Base-by-base conservation (phyloP, 2,329 filamentous ascomycete genomes). In the Epichloe uncinata region DNA sequence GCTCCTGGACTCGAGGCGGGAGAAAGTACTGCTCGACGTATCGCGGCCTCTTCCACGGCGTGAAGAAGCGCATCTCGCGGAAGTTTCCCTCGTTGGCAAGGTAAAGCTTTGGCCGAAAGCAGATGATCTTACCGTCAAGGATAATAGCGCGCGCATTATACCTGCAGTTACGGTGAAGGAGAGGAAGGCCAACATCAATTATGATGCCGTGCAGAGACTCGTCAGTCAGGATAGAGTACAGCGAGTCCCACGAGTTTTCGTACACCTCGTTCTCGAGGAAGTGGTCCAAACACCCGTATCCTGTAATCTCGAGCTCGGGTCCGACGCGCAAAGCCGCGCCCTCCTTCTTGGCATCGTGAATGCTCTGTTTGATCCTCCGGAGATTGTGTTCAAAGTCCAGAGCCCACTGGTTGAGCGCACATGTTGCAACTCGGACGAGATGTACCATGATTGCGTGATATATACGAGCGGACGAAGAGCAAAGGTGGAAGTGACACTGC, bases 301-400 rank as follows among this genome's bases (percentile, higher is more conserved):
- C 59, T 3, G 52, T 55, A 7, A 64, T 69, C 59, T 77, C 73
- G 16, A 75, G 65, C 78, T 71, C 50, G 2, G 74, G 78, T 3
- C 78, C 78, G 2, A 77, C 73, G 47, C 82, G 72, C n/a, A 85
- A 64, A 9, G 71, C 75, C n/a, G 82, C 81, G 26, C 79, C 78
- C 3, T 71, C 70, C 44, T 67, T 68, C 63, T 85, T 85, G 16
- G 82, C 80, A 26, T 66, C 56, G 36, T 66, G 69, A 56, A 85
- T 81, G 50, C 76, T 80, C 61, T 83, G 71, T 16, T 81, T 72
- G 54, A 86, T 85, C 16, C 83, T 71, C 45, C 74, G 70, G 2
- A 71, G 64, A 58, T 87, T 87, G 37, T 81, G 81, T 54, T 77
- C 18, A 82, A 70, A 48, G 38, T 51, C 50, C 42, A 51, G 33